Base-by-base conservation (phyloP, 163 green algal species). In the Scenedesmus sp. region DNA sequence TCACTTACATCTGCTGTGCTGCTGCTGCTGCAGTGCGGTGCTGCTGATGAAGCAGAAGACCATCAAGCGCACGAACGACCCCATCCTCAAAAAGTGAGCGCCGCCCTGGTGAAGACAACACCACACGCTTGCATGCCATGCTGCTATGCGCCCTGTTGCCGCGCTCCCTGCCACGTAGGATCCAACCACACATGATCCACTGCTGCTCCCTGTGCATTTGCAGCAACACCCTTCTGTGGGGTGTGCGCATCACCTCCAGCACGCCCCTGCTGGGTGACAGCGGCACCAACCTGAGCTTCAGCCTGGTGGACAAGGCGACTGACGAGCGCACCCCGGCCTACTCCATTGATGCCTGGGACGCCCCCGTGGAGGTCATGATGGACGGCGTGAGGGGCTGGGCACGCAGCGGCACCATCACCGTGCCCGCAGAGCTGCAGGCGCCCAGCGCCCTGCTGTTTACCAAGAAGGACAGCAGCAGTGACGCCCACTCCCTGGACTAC, bases 351-450 rank as follows among this genome's bases (percentile, higher is more conserved):
- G 82, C n/a, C 2, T 88, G 82, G 82, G 82, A 88, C 26, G 22
- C 46, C 3, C 82, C 82, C 20, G 6, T 22, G 18, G 82, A 88
- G 49, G 49, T 78, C 35, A 56, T 33, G 46, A 88, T 78, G 10
- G 82, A 88, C 24, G 78, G 89, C 33, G 53, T 56, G n/a, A 76
- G 12, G 30, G 89, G 89, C 33, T 93, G 89, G 89, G 13, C 26
- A 24, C 83, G 89, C n/a, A 35, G 49, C 26, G 89, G 89, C 10
- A 43, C 44, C n/a, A 43, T 93, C 44, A 78, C 53, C 30, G 44
- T 90, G 49, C 83, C 83, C 10, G 76, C 56, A n/a, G 33, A 6
- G 30, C 40, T 92, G 5, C 22, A 44, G 70, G 18, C 20, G 1
- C 89, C 89, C 24, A 85, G 83, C 6, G 81, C 81, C 3, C 42